Evolutionary conservation across 2,329 filamentous ascomycete genomes (phyloP).

Genomic region (Fusarium redolens): DNA sequence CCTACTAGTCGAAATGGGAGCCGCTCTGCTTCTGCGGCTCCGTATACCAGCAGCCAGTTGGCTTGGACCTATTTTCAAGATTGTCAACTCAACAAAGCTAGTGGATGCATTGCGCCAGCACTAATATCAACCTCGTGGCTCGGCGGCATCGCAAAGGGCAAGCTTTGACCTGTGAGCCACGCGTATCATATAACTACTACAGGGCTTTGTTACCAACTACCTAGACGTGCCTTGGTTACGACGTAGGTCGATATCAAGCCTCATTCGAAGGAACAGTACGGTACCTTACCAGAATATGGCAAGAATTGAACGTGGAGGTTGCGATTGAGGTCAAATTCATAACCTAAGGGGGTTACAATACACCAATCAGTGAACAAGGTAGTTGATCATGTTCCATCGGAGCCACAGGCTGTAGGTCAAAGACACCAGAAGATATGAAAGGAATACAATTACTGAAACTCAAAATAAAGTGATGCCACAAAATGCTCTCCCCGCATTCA

Average conservation of each 20-base stretch:
- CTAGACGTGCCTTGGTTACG: background rate
- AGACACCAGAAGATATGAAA: background rate
- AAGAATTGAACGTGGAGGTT: background rate
- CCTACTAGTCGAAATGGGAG: conserved; percentile 19
- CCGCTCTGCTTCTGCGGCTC: conserved; percentile 38
- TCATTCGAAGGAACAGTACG: background rate
- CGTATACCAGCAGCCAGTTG: conserved; percentile 16
- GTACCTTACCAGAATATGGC: background rate
- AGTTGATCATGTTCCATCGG: background rate
- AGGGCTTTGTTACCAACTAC: background rate
- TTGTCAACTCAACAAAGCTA: conserved; percentile 3
- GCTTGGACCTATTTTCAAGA: conserved; percentile 1
- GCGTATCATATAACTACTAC: conserved; percentile 5
- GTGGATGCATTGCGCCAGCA: background rate
- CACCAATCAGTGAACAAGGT: background rate
- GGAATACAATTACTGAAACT: background rate
- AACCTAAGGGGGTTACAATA: background rate
- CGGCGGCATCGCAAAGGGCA: background rate
- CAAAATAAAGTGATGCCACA: conserved; percentile 10
- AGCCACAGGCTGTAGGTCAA: background rate
- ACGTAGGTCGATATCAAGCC: background rate
- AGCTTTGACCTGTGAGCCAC: conserved; percentile 14
- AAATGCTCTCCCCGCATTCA: conserved; percentile 22
- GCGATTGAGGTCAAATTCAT: background rate
- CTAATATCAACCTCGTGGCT: conserved; percentile 8